phyloP scores from a whole-genome alignment of 768 basidiomycete genomes.

The Arthromyces matolae region DNA sequence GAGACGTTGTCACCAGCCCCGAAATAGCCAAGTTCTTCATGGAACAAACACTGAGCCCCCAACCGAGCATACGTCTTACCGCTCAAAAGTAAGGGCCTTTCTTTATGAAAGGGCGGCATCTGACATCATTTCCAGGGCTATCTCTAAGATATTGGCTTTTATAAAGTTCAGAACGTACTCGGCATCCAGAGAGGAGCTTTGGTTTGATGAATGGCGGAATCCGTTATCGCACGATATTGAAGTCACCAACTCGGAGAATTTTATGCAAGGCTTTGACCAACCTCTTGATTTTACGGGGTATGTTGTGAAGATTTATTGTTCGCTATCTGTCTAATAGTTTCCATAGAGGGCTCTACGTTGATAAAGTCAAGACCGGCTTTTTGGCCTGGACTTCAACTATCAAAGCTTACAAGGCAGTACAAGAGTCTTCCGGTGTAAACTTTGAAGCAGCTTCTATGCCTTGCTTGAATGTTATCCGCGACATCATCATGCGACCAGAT shows the following conservation, averaged over 20 bases:
- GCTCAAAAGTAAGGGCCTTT: slow-evolving; percentile 51
- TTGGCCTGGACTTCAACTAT: slow-evolving; percentile 65
- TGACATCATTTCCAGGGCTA: slow-evolving; percentile 40
- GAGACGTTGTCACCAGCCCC: slow-evolving; percentile 53
- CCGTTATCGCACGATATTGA: slow-evolving; percentile 48
- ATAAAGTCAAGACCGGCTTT: slow-evolving; percentile 78
- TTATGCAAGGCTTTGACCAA: slow-evolving; percentile 44
- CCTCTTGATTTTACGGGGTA: slow-evolving; percentile 36
- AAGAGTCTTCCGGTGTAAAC: slow-evolving; percentile 32
- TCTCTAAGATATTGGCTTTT: slow-evolving; percentile 62
- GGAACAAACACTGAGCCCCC: slow-evolving; percentile 63
- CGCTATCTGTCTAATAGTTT: slow-evolving; percentile 7
- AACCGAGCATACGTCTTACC: slow-evolving; percentile 60
- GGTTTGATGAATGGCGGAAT: slow-evolving; percentile 70
- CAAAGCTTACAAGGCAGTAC: slow-evolving; percentile 52
- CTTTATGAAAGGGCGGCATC: neutral
- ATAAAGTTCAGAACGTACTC: slow-evolving; percentile 78
- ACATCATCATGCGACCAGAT: slow-evolving; percentile 39
- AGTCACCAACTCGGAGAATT: slow-evolving; percentile 45
- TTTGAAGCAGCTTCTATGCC: slow-evolving; percentile 57
- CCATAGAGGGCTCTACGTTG: slow-evolving; percentile 50
- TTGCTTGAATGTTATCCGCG: slow-evolving; percentile 48
- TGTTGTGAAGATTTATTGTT: slow-evolving; percentile 12
- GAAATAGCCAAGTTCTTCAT: slow-evolving; percentile 62
- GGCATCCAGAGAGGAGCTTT: slow-evolving; percentile 57